These are phyloP conservation scores for Tuber brumale DNA, from an alignment of 495 filamentous ascomycete species.

Conservation along the genomic window DNA sequence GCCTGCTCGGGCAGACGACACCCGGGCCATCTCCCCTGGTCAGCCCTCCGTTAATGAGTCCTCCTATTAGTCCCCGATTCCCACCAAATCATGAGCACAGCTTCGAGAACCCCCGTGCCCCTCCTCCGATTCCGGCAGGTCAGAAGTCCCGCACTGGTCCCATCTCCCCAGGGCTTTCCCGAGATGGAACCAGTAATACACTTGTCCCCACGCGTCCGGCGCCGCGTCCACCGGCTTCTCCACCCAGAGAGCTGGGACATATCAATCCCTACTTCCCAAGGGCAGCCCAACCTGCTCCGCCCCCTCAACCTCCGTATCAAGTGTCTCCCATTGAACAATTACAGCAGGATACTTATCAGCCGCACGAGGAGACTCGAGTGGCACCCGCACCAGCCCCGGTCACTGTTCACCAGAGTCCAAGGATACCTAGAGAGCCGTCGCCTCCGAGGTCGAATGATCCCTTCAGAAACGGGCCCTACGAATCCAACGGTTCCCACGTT, in stretches of 20 bases:
- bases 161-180: conserved; percentile 27
- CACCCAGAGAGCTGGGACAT: conserved; percentile 29
- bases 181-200: conserved; percentile 47
- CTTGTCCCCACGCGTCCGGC: conserved; percentile 61
- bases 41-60: conserved; percentile 63
- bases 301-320: conserved; percentile 43
- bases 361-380: conserved; percentile 30
- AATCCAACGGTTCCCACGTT: conserved; percentile 23
- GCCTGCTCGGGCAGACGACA: conserved; percentile 22
- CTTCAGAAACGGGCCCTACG: conserved; percentile 16
- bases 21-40: conserved; percentile 47
- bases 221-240: conserved; percentile 54
- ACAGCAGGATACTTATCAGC: conserved; percentile 39
- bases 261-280: conserved; percentile 18
- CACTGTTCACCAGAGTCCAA: conserved; percentile 32
- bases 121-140: conserved; percentile 69
- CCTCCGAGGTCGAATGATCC: conserved; percentile 22
- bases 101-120: conserved; percentile 93
- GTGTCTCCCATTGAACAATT: conserved; percentile 38
- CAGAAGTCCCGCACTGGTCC: conserved; percentile 30
- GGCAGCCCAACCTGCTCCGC: conserved; percentile 14
- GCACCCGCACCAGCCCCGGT: conserved; percentile 17
- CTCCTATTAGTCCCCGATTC: conserved; percentile 85
- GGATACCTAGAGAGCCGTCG: conserved; percentile 26
- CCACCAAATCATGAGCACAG: conserved; percentile 84